Conservation (phyloP, 2,329 filamentous ascomycete species). For the Penicillium sp. region DNA sequence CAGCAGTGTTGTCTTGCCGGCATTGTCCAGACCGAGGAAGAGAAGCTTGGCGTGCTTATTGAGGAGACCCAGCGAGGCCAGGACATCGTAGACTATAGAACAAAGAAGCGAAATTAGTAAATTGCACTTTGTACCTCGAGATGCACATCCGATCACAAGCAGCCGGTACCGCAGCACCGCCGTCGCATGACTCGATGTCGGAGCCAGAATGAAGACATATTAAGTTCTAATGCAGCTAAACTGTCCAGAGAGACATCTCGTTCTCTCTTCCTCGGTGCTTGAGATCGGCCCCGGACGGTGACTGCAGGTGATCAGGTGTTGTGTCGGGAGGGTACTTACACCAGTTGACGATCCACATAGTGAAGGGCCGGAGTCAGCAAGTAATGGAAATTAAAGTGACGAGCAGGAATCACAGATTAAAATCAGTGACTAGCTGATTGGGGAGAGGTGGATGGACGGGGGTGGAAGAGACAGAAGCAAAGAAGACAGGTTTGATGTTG, state of each 20-base stretch:
- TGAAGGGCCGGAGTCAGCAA: constrained; percentile 13
- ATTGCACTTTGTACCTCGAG: background rate
- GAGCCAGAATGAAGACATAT: background rate
- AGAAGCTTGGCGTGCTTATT: constrained; percentile 97
- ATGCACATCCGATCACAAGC: constrained; percentile 9
- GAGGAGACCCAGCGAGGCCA: constrained; percentile 79
- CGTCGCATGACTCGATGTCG: background rate
- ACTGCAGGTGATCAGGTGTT: constrained; percentile 3
- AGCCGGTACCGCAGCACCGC: constrained; percentile 13
- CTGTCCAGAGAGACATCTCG: background rate
- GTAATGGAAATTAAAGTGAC: background rate
- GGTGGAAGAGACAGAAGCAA: constrained; percentile 25
- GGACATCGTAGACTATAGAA: constrained; percentile 75
- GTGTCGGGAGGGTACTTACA: constrained; percentile 57
- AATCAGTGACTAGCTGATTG: constrained; percentile 4
- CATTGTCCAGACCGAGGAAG: constrained; percentile 90
- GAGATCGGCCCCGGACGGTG: background rate
- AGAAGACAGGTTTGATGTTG: constrained; percentile 35
- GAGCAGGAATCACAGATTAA: constrained; percentile 11
- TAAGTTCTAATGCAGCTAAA: background rate
- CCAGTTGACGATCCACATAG: constrained; percentile 95
- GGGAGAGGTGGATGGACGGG: constrained; percentile 16
- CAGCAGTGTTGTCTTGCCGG: constrained; percentile 87
- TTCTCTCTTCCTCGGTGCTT: background rate
- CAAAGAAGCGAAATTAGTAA: constrained; percentile 12